phyloP scores from a whole-genome alignment of 2,329 filamentous ascomycete genomes.

The Cladophialophora chaetospira region DNA sequence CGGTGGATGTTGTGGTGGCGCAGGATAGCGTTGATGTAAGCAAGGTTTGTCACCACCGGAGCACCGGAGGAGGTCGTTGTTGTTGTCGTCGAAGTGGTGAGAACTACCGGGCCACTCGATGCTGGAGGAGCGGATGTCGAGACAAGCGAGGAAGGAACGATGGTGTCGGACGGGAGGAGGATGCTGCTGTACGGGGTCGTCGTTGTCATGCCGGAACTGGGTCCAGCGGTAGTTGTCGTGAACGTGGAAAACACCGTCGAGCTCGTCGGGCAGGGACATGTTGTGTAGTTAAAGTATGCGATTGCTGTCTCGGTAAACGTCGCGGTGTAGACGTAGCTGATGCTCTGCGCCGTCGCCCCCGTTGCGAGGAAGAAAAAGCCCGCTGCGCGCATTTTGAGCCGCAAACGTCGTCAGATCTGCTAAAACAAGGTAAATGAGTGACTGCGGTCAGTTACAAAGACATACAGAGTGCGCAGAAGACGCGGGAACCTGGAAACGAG shows the following conservation, averaged over 20 bases:
- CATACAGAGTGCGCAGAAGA: not conserved
- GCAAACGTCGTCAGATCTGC: not conserved
- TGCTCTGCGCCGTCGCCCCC: constrained; percentile 16
- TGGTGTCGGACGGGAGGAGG: constrained; percentile 1
- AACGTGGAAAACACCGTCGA: not conserved
- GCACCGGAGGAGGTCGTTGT: constrained; percentile 4
- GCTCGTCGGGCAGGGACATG: constrained; percentile 20
- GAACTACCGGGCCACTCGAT: not conserved
- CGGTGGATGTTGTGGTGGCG: constrained; percentile 85
- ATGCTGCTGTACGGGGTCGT: not conserved
- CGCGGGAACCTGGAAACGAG: not conserved
- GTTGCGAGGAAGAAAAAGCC: constrained; percentile 13
- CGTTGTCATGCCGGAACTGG: not conserved
- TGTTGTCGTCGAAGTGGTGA: constrained; percentile 1
- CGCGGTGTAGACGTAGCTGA: constrained; percentile 21
- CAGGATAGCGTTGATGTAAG: constrained; percentile 43
- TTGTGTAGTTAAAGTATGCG: constrained; percentile 19
- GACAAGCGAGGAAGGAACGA: not conserved
- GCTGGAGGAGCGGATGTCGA: not conserved
- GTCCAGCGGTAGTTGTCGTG: not conserved
- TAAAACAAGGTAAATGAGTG: constrained; percentile 17
- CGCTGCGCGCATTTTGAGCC: constrained; percentile 12
- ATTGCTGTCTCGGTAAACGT: constrained; percentile 19
- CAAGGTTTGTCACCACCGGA: constrained; percentile 23
- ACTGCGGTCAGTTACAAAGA: constrained; percentile 17